Evolutionary conservation across 2,329 filamentous ascomycete species (phyloP), one percentile per base, ranked within the genome.

Genomic region (Fusarium xyrophilum): DNA sequence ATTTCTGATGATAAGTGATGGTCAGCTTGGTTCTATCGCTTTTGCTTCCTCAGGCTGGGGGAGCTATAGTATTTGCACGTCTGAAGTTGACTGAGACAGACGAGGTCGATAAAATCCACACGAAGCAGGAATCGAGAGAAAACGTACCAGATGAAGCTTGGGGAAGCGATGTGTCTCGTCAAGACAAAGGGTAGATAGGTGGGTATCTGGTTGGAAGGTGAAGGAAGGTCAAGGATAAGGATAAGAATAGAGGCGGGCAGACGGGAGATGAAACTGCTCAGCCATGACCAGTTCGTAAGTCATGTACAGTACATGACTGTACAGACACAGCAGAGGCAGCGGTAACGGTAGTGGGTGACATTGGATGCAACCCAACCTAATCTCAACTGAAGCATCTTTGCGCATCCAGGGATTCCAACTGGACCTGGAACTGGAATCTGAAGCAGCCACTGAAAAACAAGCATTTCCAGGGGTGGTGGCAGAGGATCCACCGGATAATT

Each of bases 391-490:
- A 63, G 65, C 61, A 65, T 60, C 60, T 58, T 57, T 63, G 60
- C 39, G 21, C 46, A n/a, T 50, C 53, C 65, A 67, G 33, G 60
- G 65, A 56, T 53, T 56, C 48, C 36, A 53, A 30, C 50, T 53
- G 50, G 62, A 63, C 59, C 60, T 63, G 44, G 52, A 43, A 48
- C 60, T 44, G 63, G 53, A 38, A 63, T 54, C 58, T 60, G 47
- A 63, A 40, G 52, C 58, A 55, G 55, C 66, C 67, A 69, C 63
- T 69, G 67, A 69, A 63, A 67, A 70, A 60, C 50, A 69, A 69
- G 66, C 62, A 58, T 63, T 63, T 69, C 53, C 59, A 69, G 66
- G 66, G 56, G 66, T 62, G 42, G 38, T 51, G 43, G 27, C 47
- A 57, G 63, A 48, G 39, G 53, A 56, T 47, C 65, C 65, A 61